Percentiles rank a stretch among this genome's conserved stretches.
phyloP scores from a whole-genome alignment of 805 yeast genomes.

The Kregervanrija pseudodelftensis region DNA sequence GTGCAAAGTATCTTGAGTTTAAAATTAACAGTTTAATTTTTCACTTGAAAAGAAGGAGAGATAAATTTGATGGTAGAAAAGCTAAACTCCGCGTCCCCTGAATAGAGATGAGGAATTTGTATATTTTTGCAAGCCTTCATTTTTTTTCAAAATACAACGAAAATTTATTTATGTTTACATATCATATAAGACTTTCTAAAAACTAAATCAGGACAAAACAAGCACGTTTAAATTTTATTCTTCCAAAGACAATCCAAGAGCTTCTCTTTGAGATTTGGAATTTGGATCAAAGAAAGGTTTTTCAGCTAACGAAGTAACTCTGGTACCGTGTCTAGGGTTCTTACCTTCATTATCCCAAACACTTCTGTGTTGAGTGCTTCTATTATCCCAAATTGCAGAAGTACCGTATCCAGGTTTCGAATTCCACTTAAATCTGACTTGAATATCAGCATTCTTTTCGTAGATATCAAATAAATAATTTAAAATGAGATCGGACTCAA shows the following conservation, averaged over 20 bases:
- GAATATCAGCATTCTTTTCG: constrained; percentile 48
- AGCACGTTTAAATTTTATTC: constrained; percentile 12
- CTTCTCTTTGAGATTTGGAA: constrained; percentile 45
- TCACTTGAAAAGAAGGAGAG: not conserved
- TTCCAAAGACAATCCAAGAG: constrained; percentile 30
- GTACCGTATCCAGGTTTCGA: constrained; percentile 33
- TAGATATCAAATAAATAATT: constrained; percentile 38
- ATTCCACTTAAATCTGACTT: constrained; percentile 46
- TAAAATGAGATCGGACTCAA: constrained; percentile 42
- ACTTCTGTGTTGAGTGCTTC: constrained; percentile 38
- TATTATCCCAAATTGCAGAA: constrained; percentile 45
- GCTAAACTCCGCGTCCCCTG: no score
- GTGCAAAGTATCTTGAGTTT: not conserved
- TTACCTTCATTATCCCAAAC: constrained; percentile 35
- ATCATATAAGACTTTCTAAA: not conserved
- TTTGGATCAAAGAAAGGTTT: constrained; percentile 43
- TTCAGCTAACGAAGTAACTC: constrained; percentile 49
- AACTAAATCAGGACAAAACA: not conserved
- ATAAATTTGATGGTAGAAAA: no score
- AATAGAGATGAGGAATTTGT: no score
- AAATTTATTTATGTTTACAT: not conserved
- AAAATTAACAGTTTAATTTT: not conserved
- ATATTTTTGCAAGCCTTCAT: no score
- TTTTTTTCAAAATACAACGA: no score
- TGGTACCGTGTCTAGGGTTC: constrained; percentile 44